Conservation (phyloP, 2,329 filamentous ascomycete species). For the Phialocephala sp. region DNA sequence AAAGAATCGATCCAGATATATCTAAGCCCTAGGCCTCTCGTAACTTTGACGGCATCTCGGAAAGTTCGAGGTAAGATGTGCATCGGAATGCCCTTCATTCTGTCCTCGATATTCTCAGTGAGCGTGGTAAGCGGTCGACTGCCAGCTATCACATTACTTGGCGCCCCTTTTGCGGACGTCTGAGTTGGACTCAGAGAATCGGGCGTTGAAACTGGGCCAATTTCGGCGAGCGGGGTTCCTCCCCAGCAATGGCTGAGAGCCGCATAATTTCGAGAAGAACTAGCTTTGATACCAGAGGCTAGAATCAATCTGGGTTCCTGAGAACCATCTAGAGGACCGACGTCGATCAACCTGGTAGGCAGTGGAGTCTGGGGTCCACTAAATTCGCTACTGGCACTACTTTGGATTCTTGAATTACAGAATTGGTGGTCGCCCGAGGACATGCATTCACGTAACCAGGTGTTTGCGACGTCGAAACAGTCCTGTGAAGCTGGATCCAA, state of each 20-base stretch:
- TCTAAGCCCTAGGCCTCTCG: conserved; percentile 13
- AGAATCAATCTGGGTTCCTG: conserved; percentile 13
- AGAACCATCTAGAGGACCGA: conserved; percentile 10
- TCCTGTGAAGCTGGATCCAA: conserved; percentile 10
- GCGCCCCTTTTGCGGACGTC: neutral
- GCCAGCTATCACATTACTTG: conserved; percentile 2
- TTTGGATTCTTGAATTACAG: conserved; percentile 4
- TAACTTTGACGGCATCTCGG: conserved; percentile 23
- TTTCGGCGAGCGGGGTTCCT: conserved; percentile 1
- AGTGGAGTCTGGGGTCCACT: neutral
- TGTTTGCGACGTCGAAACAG: conserved; percentile 10
- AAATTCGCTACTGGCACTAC: neutral
- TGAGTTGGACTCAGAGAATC: neutral
- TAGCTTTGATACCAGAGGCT: neutral
- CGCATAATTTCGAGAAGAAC: conserved; percentile 1
- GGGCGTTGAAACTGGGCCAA: neutral
- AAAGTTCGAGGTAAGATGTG: conserved; percentile 24
- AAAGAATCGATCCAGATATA: conserved; percentile 32
- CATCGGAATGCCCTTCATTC: conserved; percentile 16
- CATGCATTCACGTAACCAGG: conserved; percentile 9
- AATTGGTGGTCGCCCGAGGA: conserved; percentile 6
- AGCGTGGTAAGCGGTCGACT: neutral
- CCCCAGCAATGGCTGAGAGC: conserved; percentile 20
- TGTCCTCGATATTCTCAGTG: neutral
- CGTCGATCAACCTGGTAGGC: conserved; percentile 9